These are phyloP conservation scores for Saprolegnia diclina DNA, from an alignment of 352 stramenopile species.

Conservation along the genomic window DNA sequence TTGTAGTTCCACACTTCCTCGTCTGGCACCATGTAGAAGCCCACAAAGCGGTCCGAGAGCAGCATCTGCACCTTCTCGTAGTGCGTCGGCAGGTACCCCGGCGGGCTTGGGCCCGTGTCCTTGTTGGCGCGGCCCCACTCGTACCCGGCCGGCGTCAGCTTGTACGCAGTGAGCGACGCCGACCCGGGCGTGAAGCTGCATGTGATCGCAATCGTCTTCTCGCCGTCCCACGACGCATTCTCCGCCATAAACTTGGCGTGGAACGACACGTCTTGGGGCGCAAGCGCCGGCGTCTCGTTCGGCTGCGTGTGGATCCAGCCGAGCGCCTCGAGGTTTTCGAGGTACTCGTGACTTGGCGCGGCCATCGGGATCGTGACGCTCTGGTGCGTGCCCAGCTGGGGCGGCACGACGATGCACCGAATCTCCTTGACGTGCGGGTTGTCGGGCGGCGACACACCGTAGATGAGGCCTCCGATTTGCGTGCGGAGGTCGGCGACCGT, in stretches of 20 bases:
- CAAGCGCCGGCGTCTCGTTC: constrained; percentile 96
- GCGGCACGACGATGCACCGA: constrained; percentile 98
- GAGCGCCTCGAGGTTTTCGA: constrained; percentile 97
- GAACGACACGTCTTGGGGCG: constrained; percentile 94
- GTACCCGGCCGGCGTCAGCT: constrained; percentile 93
- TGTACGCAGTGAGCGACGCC: constrained; percentile 98
- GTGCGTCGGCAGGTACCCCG: constrained; percentile 94
- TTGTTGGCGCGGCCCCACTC: constrained; percentile 98
- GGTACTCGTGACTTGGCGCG: constrained; percentile 94
- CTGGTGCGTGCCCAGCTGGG: constrained; percentile 98
- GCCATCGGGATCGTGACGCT: constrained; percentile 95
- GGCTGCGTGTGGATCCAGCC: constrained; percentile 99
- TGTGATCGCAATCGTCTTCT: constrained; percentile 98
- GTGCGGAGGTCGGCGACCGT: constrained; percentile 96
- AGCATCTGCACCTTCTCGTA: constrained; percentile 99
- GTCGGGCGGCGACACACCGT: constrained; percentile 96
- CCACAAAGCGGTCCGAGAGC: constrained; percentile 98
- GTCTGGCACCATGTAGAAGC: constrained; percentile 99
- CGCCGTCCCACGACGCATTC: constrained; percentile 94
- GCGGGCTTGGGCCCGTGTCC: constrained; percentile 91
- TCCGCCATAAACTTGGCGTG: constrained; percentile 97
- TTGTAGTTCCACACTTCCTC: constrained; percentile 99
- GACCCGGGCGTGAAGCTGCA: constrained; percentile 98
- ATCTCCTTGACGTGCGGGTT: constrained; percentile 99
- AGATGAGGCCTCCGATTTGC: constrained; percentile 98